These are phyloP conservation scores for Syzygium aromaticum DNA, from an alignment of 345 rosid genomes.

Conservation along the genomic window DNA sequence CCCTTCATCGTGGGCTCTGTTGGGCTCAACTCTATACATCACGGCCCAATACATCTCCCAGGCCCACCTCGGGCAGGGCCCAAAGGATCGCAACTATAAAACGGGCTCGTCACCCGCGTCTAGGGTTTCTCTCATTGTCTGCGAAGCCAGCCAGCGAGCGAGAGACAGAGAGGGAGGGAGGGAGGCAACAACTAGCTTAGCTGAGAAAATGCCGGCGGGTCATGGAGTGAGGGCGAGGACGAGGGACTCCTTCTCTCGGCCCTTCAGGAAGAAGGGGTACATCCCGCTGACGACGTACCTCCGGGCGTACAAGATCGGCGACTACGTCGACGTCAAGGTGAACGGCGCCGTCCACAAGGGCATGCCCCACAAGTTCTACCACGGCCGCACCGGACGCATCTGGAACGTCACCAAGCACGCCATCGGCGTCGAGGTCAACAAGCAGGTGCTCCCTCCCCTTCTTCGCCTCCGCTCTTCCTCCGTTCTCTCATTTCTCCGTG, in stretches of 20 bases:
- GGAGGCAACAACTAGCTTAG: background rate
- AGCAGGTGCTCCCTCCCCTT: conserved; percentile 33
- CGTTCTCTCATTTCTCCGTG: background rate
- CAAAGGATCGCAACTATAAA: background rate
- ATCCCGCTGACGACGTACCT: conserved; percentile 67
- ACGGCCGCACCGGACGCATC: conserved; percentile 79
- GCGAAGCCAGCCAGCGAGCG: background rate
- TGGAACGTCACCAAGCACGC: conserved; percentile 93
- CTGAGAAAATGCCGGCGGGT: conserved; percentile 14
- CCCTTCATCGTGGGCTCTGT: background rate
- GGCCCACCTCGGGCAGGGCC: background rate
- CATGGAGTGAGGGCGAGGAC: conserved; percentile 55
- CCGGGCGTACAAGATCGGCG: conserved; percentile 65
- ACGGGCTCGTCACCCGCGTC: background rate
- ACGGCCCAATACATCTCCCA: background rate
- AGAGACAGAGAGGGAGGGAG: background rate
- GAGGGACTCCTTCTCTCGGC: conserved; percentile 60
- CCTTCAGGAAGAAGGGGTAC: conserved; percentile 81
- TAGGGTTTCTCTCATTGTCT: background rate
- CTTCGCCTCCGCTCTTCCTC: background rate
- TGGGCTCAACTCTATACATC: background rate
- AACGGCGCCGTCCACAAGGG: conserved; percentile 89
- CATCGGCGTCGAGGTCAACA: conserved; percentile 76
- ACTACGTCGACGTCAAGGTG: conserved; percentile 69
- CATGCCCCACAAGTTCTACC: conserved; percentile 83